These are phyloP conservation scores for Fomitopsis serialis DNA, from an alignment of 768 basidiomycete species.

Conservation along the genomic window DNA sequence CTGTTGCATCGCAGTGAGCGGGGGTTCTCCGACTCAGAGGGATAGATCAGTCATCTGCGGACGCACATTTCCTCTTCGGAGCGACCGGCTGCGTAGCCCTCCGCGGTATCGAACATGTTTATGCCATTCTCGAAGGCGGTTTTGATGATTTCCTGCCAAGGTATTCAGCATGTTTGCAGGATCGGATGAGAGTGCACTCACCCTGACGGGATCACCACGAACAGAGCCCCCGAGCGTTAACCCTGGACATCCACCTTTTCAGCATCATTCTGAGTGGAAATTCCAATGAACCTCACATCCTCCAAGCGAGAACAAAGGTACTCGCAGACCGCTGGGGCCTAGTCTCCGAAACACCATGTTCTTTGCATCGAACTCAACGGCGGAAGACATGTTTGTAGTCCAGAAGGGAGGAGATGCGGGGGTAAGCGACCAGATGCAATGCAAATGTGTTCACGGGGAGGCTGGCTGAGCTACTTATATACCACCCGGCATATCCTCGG, in stretches of 20 bases:
- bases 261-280: background rate
- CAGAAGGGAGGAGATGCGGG: background rate
- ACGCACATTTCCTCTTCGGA: constrained; percentile 69
- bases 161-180: background rate
- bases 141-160: constrained; percentile 64
- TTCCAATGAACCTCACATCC: constrained; percentile 38
- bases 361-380: constrained; percentile 37
- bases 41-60: background rate
- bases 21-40: no score
- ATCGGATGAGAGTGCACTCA: constrained; percentile 13
- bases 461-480: background rate
- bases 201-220: constrained; percentile 67
- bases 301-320: constrained; percentile 63
- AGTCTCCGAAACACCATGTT: constrained; percentile 54
- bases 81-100: constrained; percentile 58
- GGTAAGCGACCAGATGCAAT: no score
- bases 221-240: constrained; percentile 63
- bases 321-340: constrained; percentile 55
- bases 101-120: constrained; percentile 70
- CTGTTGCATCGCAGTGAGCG: no score
- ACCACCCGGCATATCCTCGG: background rate
- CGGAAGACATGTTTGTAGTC: background rate
- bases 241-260: constrained; percentile 22
- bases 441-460: no score
- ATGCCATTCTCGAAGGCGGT: constrained; percentile 71